Evolutionary conservation across 1,284 basidiomycete species (phyloP), one percentile per base, ranked within the genome.

Genomic region (Tetrapyrgos nigripes): DNA sequence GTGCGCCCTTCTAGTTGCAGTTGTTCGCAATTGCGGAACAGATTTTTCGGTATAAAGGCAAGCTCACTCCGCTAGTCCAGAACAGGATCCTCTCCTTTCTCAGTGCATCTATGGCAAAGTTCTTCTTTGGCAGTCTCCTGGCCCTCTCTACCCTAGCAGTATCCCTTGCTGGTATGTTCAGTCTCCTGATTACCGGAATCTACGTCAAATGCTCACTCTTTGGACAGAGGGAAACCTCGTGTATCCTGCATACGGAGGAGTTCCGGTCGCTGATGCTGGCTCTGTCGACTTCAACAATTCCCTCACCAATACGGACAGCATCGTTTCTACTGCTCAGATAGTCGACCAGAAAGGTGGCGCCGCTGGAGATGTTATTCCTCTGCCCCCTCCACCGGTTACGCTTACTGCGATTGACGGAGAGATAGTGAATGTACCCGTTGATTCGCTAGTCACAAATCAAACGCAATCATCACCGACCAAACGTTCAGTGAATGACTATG

Each of bases 351-450:
- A 79, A 59, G 58, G 67, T 3, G 69, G 74, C 3, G 72, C 73
- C 0, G 51, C 67, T 4, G 57, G 62, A 29, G 69, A 71, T 45
- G 62, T 69, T 13, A 66, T 63, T 1, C 79, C 79, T 1, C 69
- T 69, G 9, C 70, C 75, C 21, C 68, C 76, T 23, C 66, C 74
- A 0, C 64, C 67, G 5, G 79, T 77, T 0, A 59, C 62, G 1
- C 68, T 81, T 53, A 79, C 78, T 44, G 78, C 78, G 3, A 57
- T 79, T 35, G 79, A 80, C 62, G 79, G 79, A 9, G 51, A 67
- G 40, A 61, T 80, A 27, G 65, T 71, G 11, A 64, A 68, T 5
- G 67, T 69, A 27, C 65, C 67, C 4, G 59, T 67, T 3, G 49
- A 63, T 4, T 57, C 62, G 19, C 10, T 27, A 1, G 28, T 19